A percentile compares a stretch with the other conserved stretches of the same genome.
Conservation (phyloP, 768 basidiomycete genomes). For the Pholiota microspora region DNA sequence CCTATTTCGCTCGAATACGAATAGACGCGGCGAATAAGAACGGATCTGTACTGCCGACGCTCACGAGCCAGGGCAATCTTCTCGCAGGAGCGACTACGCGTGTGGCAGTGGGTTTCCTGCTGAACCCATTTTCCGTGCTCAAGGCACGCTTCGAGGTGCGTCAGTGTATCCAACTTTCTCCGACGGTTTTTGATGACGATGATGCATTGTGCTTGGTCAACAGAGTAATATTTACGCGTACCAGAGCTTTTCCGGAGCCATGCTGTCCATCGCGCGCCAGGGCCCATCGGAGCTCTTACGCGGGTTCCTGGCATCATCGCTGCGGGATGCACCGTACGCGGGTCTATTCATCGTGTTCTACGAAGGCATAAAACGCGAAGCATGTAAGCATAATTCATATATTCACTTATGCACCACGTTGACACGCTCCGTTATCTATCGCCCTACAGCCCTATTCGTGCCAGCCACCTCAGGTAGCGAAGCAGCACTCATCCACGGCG, state of each 20-base stretch:
- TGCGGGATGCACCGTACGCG: slow-evolving; percentile 94
- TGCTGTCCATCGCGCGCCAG: slow-evolving; percentile 57
- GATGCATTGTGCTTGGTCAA: background rate
- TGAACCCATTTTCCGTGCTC: slow-evolving; percentile 89
- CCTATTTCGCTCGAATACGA: slow-evolving; percentile 55
- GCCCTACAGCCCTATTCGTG: slow-evolving; percentile 35
- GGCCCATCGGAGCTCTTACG: slow-evolving; percentile 83
- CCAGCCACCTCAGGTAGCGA: slow-evolving; percentile 42
- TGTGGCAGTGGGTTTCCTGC: slow-evolving; percentile 73
- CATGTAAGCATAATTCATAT: slow-evolving; percentile 40
- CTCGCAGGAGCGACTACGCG: slow-evolving; percentile 83
- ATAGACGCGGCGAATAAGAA: slow-evolving; percentile 23
- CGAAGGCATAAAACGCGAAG: slow-evolving; percentile 78
- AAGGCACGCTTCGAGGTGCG: slow-evolving; percentile 89
- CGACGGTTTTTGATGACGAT: background rate
- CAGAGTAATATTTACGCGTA: slow-evolving; percentile 83
- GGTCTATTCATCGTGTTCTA: slow-evolving; percentile 88
- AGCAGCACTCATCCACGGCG: slow-evolving; percentile 53
- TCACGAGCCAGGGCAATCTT: slow-evolving; percentile 79
- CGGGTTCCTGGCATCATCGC: slow-evolving; percentile 82
- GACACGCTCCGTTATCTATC: no score
- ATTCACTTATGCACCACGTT: background rate
- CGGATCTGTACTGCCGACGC: slow-evolving; percentile 61
- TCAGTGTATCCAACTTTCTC: background rate
- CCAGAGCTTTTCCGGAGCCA: slow-evolving; percentile 54